phyloP scores from a whole-genome alignment of 2,329 filamentous ascomycete genomes.

The Trichoderma asperellum region DNA sequence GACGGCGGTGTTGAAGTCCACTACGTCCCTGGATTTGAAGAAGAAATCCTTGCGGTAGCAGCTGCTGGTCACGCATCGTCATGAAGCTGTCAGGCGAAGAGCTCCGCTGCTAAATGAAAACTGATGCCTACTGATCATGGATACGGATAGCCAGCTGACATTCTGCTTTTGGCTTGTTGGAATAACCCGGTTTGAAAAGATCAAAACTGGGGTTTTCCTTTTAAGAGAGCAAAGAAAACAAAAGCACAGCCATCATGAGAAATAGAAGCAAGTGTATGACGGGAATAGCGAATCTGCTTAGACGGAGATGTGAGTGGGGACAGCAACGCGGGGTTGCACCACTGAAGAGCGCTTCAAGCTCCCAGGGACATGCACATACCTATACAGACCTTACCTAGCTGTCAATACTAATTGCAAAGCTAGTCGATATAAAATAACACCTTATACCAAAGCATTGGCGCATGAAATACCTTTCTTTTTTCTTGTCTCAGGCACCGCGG shows the following conservation, averaged over 20 bases:
- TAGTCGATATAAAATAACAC: background rate
- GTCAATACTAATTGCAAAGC: background rate
- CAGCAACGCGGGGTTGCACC: constrained; percentile 9
- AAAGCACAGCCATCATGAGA: background rate
- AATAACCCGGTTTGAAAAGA: background rate
- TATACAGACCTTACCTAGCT: background rate
- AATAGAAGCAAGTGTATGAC: background rate
- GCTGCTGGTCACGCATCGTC: constrained; percentile 70
- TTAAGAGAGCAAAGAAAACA: background rate
- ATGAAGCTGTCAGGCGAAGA: constrained; percentile 18
- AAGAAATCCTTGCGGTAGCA: constrained; percentile 79
- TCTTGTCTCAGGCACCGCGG: background rate
- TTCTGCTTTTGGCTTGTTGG: background rate
- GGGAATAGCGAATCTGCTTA: background rate
- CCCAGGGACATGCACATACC: background rate
- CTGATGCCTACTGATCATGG: background rate
- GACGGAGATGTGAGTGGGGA: background rate
- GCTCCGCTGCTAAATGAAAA: background rate
- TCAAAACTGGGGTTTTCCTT: no score
- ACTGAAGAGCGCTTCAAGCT: background rate
- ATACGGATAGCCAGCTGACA: constrained; percentile 3
- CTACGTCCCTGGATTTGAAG: constrained; percentile 74
- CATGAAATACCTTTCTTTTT: background rate
- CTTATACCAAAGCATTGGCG: background rate
- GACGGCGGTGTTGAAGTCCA: constrained; percentile 74